These are phyloP conservation scores for Ceratobasidium sp. DNA, from an alignment of 1,284 basidiomycete genomes.

Conservation along the genomic window DNA sequence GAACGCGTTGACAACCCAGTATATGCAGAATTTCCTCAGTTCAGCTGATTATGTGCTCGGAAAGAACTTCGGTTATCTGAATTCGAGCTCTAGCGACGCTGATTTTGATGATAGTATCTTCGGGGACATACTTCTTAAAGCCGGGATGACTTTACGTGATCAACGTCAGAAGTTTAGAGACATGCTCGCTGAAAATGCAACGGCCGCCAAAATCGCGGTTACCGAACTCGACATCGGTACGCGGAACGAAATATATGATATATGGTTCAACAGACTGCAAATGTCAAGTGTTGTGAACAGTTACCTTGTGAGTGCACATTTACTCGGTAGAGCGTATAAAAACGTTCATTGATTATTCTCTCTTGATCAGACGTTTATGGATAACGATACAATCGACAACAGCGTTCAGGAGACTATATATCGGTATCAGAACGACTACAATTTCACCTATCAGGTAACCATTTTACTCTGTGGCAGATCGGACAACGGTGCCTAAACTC, in stretches of 20 bases:
- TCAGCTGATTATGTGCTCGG: not conserved
- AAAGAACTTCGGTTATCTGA: not conserved
- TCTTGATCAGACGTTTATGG: conserved; percentile 26
- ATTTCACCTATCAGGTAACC: conserved; percentile 14
- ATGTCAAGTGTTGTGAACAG: not conserved
- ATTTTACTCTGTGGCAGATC: too few species aligned
- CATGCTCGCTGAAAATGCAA: too few species aligned
- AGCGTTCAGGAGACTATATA: conserved; percentile 1
- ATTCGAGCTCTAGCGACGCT: not conserved
- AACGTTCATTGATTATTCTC: not conserved
- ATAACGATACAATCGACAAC: conserved; percentile 30
- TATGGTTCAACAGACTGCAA: conserved; percentile 11
- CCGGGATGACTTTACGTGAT: conserved; percentile 1
- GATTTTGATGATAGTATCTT: conserved; percentile 1
- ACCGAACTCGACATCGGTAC: not conserved
- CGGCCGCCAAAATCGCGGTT: not conserved
- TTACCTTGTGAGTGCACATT: not conserved
- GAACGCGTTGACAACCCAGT: not conserved
- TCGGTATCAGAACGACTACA: conserved; percentile 21
- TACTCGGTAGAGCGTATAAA: not conserved
- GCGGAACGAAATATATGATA: not conserved
- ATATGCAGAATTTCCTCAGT: conserved; percentile 29
- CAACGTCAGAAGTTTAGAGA: too few species aligned
- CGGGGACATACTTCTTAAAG: conserved; percentile 2
- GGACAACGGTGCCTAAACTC: too few species aligned